A percentile compares a stretch with the other conserved stretches of the same genome.
Evolutionary conservation across 176 grass and related monocot species (phyloP).

Genomic region (Areca catechu): DNA sequence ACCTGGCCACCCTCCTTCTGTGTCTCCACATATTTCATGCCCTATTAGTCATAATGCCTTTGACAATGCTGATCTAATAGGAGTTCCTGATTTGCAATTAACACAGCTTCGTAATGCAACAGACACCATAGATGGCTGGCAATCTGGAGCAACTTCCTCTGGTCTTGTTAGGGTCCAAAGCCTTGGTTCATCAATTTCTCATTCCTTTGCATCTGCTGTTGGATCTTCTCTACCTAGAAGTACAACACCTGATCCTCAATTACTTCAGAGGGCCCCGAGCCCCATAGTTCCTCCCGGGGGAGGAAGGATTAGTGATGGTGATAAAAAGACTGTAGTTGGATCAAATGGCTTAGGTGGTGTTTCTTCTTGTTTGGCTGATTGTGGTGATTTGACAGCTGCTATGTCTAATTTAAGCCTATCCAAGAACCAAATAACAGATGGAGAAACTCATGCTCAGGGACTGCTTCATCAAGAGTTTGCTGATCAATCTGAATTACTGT

Average conservation of each 20-base stretch:
- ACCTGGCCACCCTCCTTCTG: neutral
- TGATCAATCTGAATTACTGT: no score
- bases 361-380: neutral
- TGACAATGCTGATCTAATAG: constrained; percentile 3
- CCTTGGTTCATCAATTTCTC: constrained; percentile 11
- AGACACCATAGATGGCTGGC: neutral
- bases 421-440: neutral
- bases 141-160: constrained; percentile 7
- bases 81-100: neutral
- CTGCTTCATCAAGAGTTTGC: no score
- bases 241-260: no score
- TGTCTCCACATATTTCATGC: constrained; percentile 5
- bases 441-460: neutral
- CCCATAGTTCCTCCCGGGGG: no score
- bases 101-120: neutral
- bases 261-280: no score
- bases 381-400: constrained; percentile 4
- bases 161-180: constrained; percentile 10
- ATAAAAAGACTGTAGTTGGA: neutral
- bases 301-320: neutral
- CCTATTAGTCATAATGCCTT: constrained; percentile 7
- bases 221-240: no score
- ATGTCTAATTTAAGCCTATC: constrained; percentile 11
- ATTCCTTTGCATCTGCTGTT: neutral
- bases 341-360: neutral